Base-by-base conservation (phyloP, 2,329 filamentous ascomycete genomes). In the Hypomyces perniciosus region DNA sequence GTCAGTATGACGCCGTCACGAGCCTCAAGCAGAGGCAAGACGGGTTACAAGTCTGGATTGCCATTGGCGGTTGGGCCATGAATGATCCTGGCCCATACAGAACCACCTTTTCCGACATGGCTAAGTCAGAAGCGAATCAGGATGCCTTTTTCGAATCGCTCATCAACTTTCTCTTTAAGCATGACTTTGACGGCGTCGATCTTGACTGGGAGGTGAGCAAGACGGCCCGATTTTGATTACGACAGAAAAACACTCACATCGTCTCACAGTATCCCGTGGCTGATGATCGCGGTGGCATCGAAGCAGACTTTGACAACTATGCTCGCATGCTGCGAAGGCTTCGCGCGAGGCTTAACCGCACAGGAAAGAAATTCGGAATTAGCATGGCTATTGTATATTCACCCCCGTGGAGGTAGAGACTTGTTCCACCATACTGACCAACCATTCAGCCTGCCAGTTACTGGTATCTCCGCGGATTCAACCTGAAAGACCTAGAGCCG, bases 71-170 rank as follows among this genome's bases (percentile, higher is more conserved):
- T 10, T 55, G 54, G 51, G 59, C 64, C 4, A 70, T 73, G 53
- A 69, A 62, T 48, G 68, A 75, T 40, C 60, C 61, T 0, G 61
- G 60, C 41, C 54, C 61, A n/a, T 62, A 57, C 5, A 55, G 58
- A n/a, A 60, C 56, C 3, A 46, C 51, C 28, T 53, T 56, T 47
- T 48, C 39, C 29, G 37, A 64, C 31, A 58, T 73, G 55, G 57
- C 56, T 8, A 46, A 52, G 2, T 56, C 53, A 1, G 26, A 53
- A 1, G 52, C 45, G 3, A 62, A 58, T 41, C 59, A 68, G 7
- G 59, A 61, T 1, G 52, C 54, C 1, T 75, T 76, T 56, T 69
- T 75, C 50, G 29, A 48, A 2, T 71, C 65, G 0, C 46, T 72
- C 0, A 50, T 64, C 5, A 44, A 28, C 1, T 62, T 65, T 28